Evolutionary conservation across 208 protist species (phyloP), one percentile per base, ranked within the genome.

Genomic region (Naegleria lovaniensis): DNA sequence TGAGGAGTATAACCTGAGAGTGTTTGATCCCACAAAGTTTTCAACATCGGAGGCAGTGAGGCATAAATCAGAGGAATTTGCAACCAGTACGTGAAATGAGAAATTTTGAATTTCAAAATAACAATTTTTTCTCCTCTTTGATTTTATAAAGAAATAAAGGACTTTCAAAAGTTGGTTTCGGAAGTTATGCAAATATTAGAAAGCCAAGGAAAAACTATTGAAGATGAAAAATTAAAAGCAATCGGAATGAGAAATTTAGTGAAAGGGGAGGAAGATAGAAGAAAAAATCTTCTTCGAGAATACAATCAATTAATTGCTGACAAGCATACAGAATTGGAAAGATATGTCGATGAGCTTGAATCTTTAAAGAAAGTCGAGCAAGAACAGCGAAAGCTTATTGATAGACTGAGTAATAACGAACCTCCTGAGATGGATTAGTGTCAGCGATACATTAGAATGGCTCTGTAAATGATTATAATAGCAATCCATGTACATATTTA

Each of bases 141-240:
- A 43, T 85, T 5, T 22, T 67, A 29, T 22, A 29, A 67, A 85
- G n/a, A 39, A 25, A 85, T 43, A 0, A 43, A 43, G 38, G 79
- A 88, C 11, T 88, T 88, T 58, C n/a, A 88, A 38, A 39, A 88
- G 39, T 6, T 88, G 9, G 43, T 88, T 15, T 19, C 19, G 5
- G 43, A 88, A 29, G 85, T 88, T 7, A 88, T 88, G 85, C 33
- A 29, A 33, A 38, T 88, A 13, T 39, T 88, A 6, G n/a, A 88
- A 33, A 22, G 5, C 19, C 39, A 88, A 38, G 85, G 85, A n/a
- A 39, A 88, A 88, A n/a, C 15, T n/a, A 88, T 88, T 58, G 85
- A 88, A 58, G n/a, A 88, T 5, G 85, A 88, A 58, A 88, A 88
- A 58, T 39, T 88, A 58, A 88, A 88, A 88, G 85, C 85, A 6